These are phyloP conservation scores for Magnusiomyces suaveolens DNA, from an alignment of 1,139 yeast genomes.

Conservation along the genomic window DNA sequence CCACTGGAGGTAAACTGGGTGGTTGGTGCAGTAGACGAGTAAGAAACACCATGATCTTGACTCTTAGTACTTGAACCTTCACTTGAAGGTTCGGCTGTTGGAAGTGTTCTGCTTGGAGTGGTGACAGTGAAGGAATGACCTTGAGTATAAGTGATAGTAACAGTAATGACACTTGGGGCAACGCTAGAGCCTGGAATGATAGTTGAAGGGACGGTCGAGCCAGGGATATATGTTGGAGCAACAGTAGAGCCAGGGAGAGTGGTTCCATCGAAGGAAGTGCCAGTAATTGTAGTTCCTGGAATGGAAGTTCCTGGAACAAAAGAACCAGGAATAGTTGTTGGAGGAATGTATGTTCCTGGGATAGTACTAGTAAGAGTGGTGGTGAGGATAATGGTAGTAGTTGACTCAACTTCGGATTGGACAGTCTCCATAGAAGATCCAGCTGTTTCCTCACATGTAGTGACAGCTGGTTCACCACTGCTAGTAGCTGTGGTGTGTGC, in stretches of 20 bases:
- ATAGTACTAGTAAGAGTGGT: slow-evolving; percentile 6
- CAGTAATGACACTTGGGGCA: slow-evolving; percentile 15
- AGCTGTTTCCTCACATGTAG: not conserved
- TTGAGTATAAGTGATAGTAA: slow-evolving; percentile 14
- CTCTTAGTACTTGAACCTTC: too few relatives aligned
- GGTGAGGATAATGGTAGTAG: slow-evolving; percentile 9
- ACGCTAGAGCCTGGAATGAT: slow-evolving; percentile 16
- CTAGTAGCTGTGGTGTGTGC: not conserved
- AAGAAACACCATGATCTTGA: not conserved
- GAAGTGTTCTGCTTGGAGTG: too few relatives aligned
- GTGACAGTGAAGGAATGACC: slow-evolving; percentile 1
- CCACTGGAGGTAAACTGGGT: not conserved
- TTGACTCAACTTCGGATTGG: not conserved
- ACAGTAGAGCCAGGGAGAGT: slow-evolving; percentile 15
- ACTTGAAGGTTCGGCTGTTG: too few relatives aligned
- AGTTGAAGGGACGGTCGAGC: slow-evolving; percentile 16
- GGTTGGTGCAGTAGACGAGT: not conserved
- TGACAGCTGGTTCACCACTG: not conserved
- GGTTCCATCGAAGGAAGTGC: slow-evolving; percentile 10
- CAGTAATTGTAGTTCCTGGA: slow-evolving; percentile 17
- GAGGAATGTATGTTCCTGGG: slow-evolving; percentile 19
- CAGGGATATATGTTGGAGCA: slow-evolving; percentile 14
- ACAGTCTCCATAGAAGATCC: not conserved
- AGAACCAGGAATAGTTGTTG: slow-evolving; percentile 11
- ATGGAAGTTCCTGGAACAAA: slow-evolving; percentile 14